Conservation (phyloP, 352 stramenopile species). For the Pythium folliculosum region DNA sequence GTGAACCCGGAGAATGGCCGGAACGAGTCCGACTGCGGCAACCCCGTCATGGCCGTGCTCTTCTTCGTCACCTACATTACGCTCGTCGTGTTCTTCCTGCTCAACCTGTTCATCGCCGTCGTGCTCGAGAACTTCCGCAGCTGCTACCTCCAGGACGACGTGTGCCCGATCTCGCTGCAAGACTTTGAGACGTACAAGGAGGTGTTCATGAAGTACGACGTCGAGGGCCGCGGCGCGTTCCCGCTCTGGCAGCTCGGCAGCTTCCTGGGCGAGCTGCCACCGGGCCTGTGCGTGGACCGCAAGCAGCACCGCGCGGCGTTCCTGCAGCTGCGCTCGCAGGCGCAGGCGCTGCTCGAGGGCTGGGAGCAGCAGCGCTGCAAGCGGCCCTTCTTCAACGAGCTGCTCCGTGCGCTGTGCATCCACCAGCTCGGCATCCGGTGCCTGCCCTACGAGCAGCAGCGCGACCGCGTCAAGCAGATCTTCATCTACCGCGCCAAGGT, state of each 20-base stretch:
- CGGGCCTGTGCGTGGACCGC: constrained; percentile 48
- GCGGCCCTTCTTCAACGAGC: constrained; percentile 75
- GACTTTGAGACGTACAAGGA: constrained; percentile 77
- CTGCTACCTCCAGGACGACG: constrained; percentile 77
- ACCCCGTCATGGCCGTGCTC: constrained; percentile 36
- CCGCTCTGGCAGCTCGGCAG: constrained; percentile 64
- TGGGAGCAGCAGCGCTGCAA: constrained; percentile 34
- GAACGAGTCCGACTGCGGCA: constrained; percentile 68
- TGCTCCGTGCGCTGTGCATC: constrained; percentile 75
- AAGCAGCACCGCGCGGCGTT: constrained; percentile 52
- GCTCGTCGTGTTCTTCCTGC: constrained; percentile 78
- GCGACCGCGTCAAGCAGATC: constrained; percentile 83
- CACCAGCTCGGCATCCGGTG: constrained; percentile 80
- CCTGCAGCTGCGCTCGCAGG: constrained; percentile 68
- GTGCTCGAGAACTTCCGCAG: constrained; percentile 83
- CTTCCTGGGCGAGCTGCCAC: constrained; percentile 60
- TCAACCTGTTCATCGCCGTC: constrained; percentile 84
- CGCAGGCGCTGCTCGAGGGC: constrained; percentile 52
- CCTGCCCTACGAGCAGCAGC: constrained; percentile 78
- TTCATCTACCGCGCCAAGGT: constrained; percentile 82
- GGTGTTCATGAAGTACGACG: constrained; percentile 69
- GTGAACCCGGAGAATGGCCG: constrained; percentile 33
- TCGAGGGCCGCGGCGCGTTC: constrained; percentile 51
- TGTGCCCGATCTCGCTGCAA: constrained; percentile 72
- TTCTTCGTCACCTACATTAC: constrained; percentile 80